Conservation (phyloP, 169 alveolate genomes). For the Eimeria mitis region DNA sequence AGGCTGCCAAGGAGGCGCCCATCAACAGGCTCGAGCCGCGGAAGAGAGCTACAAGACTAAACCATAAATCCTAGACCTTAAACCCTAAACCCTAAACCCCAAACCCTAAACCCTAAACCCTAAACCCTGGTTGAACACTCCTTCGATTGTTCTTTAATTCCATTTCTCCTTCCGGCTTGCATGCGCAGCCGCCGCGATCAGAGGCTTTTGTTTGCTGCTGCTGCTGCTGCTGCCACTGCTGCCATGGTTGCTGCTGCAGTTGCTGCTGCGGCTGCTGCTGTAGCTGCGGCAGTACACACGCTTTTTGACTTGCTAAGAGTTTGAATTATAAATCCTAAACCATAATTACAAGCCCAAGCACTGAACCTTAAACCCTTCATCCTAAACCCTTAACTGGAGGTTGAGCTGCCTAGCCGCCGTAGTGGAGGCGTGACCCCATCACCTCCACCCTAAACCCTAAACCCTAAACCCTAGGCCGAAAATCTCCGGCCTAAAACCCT, state of each 20-base stretch:
- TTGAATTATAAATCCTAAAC: neutral
- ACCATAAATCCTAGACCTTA: too few species aligned
- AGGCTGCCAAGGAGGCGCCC: neutral
- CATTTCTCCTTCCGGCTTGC: neutral
- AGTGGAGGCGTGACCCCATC: constrained; percentile 4
- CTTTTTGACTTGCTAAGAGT: neutral
- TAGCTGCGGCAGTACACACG: neutral
- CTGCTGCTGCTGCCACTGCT: neutral
- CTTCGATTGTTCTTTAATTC: neutral
- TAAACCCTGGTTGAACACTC: neutral
- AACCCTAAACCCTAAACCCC: too few species aligned
- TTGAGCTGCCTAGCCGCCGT: neutral
- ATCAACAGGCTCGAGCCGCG: neutral
- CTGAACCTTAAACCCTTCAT: neutral
- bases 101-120: neutral
- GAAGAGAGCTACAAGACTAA: neutral
- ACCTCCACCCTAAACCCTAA: constrained; percentile 29
- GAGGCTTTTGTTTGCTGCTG: constrained; percentile 8
- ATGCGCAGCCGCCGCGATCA: constrained; percentile 1
- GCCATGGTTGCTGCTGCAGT: neutral
- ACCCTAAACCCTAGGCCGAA: neutral
- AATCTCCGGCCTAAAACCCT: neutral
- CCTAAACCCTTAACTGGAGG: neutral
- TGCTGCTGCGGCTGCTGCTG: neutral
- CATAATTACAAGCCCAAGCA: neutral